Evolutionary conservation across 2,329 filamentous ascomycete species (phyloP).

Genomic region (Malbranchea cinnamomea): DNA sequence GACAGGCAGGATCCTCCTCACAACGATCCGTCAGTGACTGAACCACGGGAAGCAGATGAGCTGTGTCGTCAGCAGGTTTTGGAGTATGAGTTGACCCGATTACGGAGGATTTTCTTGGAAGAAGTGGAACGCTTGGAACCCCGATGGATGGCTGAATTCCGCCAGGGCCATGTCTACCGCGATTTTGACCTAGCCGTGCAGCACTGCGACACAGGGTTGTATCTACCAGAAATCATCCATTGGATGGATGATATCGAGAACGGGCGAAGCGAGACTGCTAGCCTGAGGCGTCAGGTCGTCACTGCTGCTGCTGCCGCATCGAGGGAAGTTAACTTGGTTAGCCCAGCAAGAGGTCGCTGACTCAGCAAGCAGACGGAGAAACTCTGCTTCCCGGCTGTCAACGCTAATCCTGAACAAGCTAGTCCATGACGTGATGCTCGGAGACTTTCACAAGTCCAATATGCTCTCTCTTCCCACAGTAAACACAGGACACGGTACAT

Average conservation of each 20-base stretch:
- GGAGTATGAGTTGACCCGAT: slow-evolving; percentile 6
- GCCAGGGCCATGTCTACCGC: background rate
- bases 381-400: no score
- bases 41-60: background rate
- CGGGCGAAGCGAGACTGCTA: no score
- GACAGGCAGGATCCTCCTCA: slow-evolving; percentile 2
- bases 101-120: slow-evolving; percentile 5
- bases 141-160: slow-evolving; percentile 4
- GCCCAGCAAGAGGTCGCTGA: no score
- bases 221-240: background rate
- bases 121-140: slow-evolving; percentile 6
- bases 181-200: slow-evolving; percentile 6
- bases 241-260: slow-evolving; percentile 4
- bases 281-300: no score
- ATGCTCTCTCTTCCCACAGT: no score
- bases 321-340: no score
- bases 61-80: slow-evolving; percentile 7
- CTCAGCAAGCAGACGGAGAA: no score
- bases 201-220: slow-evolving; percentile 2
- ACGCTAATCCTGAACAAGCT: no score
- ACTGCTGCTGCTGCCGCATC: no score
- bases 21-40: background rate
- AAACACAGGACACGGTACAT: no score
- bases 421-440: no score
- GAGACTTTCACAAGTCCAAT: no score